phyloP scores from a whole-genome alignment of 2,329 filamentous ascomycete species.

The Shiraia bambusicola region DNA sequence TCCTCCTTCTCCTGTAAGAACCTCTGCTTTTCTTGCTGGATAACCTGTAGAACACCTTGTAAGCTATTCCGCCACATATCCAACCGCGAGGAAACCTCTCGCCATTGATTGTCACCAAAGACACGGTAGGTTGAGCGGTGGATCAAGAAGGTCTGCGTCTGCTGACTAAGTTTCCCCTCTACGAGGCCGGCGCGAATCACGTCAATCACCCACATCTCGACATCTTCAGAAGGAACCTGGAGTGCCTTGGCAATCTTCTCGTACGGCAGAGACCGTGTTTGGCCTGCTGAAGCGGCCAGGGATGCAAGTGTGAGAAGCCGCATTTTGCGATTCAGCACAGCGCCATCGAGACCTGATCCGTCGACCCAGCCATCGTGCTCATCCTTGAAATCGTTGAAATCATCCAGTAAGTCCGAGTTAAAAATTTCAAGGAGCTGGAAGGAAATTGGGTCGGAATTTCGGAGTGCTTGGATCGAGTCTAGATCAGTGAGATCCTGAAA shows the following conservation, averaged over 20 bases:
- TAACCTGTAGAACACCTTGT: conserved; percentile 72
- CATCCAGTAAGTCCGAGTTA: conserved; percentile 88
- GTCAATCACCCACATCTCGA: conserved; percentile 99
- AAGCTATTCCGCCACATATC: conserved; percentile 89
- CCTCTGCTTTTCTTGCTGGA: conserved; percentile 78
- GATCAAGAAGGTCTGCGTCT: conserved; percentile 89
- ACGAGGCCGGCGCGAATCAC: conserved; percentile 94
- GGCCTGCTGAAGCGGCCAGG: conserved; percentile 74
- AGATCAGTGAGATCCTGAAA: conserved; percentile 71
- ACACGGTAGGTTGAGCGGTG: conserved; percentile 96
- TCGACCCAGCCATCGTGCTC: conserved; percentile 86
- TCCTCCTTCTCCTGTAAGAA: conserved; percentile 76
- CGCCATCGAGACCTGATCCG: conserved; percentile 69
- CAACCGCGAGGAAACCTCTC: conserved; percentile 84
- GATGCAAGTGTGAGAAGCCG: conserved; percentile 90
- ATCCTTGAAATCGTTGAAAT: conserved; percentile 93
- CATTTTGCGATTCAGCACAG: conserved; percentile 88
- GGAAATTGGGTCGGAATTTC: conserved; percentile 79
- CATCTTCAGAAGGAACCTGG: conserved; percentile 77
- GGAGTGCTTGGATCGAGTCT: conserved; percentile 80
- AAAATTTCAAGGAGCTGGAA: conserved; percentile 95
- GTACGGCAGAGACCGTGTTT: conserved; percentile 87
- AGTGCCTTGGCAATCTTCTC: conserved; percentile 79
- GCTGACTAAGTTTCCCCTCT: conserved; percentile 93
- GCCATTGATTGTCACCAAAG: conserved; percentile 97